Evolutionary conservation across 1,284 basidiomycete genomes (phyloP).

Genomic region (Fomitiporia mediterranea): DNA sequence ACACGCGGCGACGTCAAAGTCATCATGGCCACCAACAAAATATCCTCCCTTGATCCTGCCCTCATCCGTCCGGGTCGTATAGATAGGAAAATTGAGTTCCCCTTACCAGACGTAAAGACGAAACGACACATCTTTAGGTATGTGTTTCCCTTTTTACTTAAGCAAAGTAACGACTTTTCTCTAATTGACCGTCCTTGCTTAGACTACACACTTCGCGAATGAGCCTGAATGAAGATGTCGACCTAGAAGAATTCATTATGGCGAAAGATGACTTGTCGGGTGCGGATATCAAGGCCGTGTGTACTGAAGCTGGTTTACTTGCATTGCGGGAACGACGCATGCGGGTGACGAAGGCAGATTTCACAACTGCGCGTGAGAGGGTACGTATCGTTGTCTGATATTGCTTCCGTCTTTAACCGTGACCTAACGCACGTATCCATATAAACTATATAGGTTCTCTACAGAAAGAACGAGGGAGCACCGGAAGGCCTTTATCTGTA

Average conservation of each 20-base stretch:
- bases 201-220: slow-evolving; percentile 95
- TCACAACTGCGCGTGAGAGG: slow-evolving; percentile 85
- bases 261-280: slow-evolving; percentile 96
- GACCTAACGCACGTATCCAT: slow-evolving; percentile 18
- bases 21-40: slow-evolving; percentile 91
- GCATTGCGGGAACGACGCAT: slow-evolving; percentile 94
- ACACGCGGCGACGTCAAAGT: slow-evolving; percentile 99
- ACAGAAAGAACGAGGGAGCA: slow-evolving; percentile 92
- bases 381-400: slow-evolving; percentile 37
- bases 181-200: not conserved
- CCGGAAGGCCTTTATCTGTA: slow-evolving; percentile 80
- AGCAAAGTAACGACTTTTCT: not conserved
- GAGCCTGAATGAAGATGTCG: slow-evolving; percentile 89
- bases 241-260: slow-evolving; percentile 94
- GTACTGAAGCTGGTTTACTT: slow-evolving; percentile 93
- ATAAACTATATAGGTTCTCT: slow-evolving; percentile 56
- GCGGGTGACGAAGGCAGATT: slow-evolving; percentile 93
- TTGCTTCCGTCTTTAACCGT: not conserved
- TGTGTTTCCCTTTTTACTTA: slow-evolving; percentile 20
- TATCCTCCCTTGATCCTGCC: slow-evolving; percentile 94
- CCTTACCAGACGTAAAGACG: slow-evolving; percentile 91
- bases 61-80: slow-evolving; percentile 98
- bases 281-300: slow-evolving; percentile 97
- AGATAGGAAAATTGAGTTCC: slow-evolving; percentile 97
- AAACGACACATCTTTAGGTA: slow-evolving; percentile 97